phyloP scores from a whole-genome alignment of 1,284 basidiomycete genomes.

The Anthracocystis panici-leucophaei region DNA sequence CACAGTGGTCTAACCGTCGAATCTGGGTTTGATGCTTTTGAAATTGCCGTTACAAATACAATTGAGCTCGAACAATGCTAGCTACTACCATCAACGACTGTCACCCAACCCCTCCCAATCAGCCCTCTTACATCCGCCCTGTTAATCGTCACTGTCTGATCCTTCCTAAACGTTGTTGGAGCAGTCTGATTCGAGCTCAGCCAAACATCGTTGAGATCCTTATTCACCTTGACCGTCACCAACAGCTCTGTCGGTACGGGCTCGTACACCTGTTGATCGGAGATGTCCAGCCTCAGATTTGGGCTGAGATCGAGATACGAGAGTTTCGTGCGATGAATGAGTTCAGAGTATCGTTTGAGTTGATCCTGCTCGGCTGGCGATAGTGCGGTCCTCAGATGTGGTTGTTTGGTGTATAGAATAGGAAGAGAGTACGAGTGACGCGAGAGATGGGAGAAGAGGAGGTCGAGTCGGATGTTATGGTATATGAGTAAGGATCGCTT shows the following conservation, averaged over 20 bases:
- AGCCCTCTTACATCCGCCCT: slow-evolving; percentile 22
- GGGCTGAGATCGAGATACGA: slow-evolving; percentile 23
- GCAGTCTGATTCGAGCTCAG: slow-evolving; percentile 17
- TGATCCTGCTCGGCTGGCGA: slow-evolving; percentile 19
- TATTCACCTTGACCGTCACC: slow-evolving; percentile 33
- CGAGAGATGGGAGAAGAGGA: slow-evolving; percentile 19
- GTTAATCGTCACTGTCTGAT: slow-evolving; percentile 34
- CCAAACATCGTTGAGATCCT: slow-evolving; percentile 32
- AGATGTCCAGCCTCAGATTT: slow-evolving; percentile 15
- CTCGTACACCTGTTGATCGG: slow-evolving; percentile 28
- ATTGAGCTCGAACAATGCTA: not conserved
- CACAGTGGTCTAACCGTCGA: not conserved
- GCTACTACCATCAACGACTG: slow-evolving; percentile 16
- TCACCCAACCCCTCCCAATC: slow-evolving; percentile 37
- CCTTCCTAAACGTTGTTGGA: slow-evolving; percentile 27
- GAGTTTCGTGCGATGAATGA: slow-evolving; percentile 24
- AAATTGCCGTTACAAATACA: slow-evolving; percentile 11
- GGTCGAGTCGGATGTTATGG: slow-evolving; percentile 82
- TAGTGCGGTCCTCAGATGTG: slow-evolving; percentile 8
- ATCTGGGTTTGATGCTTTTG: not conserved
- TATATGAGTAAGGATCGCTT: slow-evolving; percentile 94
- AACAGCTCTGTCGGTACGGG: slow-evolving; percentile 18
- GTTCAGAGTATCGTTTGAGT: slow-evolving; percentile 24
- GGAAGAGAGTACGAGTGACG: slow-evolving; percentile 6
- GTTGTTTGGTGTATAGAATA: slow-evolving; percentile 15